Base-by-base conservation (phyloP, 2,329 filamentous ascomycete genomes). In the Fusarium sarcochroum region DNA sequence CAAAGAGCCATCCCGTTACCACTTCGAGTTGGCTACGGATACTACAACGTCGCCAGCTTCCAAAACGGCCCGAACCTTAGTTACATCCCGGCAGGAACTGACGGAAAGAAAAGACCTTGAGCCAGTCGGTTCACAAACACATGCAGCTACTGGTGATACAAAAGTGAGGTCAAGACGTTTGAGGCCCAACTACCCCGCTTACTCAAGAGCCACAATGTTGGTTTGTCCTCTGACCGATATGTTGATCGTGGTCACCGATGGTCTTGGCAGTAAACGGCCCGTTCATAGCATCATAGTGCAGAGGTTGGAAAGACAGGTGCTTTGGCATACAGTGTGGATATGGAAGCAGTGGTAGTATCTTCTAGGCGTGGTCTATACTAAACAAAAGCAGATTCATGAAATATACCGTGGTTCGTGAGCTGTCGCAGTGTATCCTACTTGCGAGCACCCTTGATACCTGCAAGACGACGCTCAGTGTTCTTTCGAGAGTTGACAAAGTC, bases 401-500 rank as follows among this genome's bases (percentile, higher is more conserved):
- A 2, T 11, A 30, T 30, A 30, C 10, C 10, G 27, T 10, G 5
- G 10, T 11, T 27, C 10, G 3, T 11, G 27, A 11, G 27, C 10
- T 13, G 27, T 13, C 3, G 27, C 4, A 13, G 27, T 30, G 4
- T 30, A 13, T 13, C 10, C 10, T 30, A 30, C 27, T 30, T 30
- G 10, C 27, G 27, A 30, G 27, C 27, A 30, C 27, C 27, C 27
- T 30, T 30, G 27, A 30, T 30, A 13, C 27, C 27, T 48, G 85
- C 83, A 48, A 81, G 72, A n/a, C 80, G 79, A 66, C 75, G 76
- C 77, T 81, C 80, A 42, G 63, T 75, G 85, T 93, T 93, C 79
- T 86, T 82, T 75, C 91, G 89, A 58, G 81, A 81, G 83, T 98
- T 98, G 85, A 98, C 94, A 78, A 97, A 97, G 83, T 97, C 94